phyloP scores from a whole-genome alignment of 208 protist genomes.

The Angomonas deanei region DNA sequence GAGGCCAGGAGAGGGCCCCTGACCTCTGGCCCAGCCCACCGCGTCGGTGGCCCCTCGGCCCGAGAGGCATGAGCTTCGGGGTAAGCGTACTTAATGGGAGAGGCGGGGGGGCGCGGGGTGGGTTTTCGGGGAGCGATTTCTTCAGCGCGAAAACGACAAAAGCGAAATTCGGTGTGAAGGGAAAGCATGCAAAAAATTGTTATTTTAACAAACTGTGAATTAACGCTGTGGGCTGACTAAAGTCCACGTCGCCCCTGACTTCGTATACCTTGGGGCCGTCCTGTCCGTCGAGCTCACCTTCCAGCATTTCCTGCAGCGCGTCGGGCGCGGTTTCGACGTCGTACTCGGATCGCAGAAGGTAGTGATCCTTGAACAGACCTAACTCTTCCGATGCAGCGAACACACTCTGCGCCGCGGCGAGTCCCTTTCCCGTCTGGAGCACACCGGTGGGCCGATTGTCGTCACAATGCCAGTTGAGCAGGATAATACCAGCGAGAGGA shows the following conservation, averaged over 20 bases:
- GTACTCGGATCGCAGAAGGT: conserved; percentile 7
- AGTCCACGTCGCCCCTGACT: conserved; percentile 8
- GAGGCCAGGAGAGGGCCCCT: too few species aligned
- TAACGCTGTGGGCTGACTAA: not conserved
- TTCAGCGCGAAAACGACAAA: too few species aligned
- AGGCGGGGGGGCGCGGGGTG: too few species aligned
- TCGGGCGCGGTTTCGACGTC: conserved; percentile 5
- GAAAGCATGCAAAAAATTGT: too few species aligned
- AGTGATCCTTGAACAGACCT: conserved; percentile 7
- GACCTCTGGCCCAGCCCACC: too few species aligned
- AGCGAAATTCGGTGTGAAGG: too few species aligned
- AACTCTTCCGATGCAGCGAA: not conserved
- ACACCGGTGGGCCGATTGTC: not conserved
- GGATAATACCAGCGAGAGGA: conserved; percentile 36
- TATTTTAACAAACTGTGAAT: not conserved
- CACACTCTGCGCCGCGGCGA: not conserved
- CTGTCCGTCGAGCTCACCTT: not conserved
- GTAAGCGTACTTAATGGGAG: too few species aligned
- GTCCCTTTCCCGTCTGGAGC: conserved; percentile 2
- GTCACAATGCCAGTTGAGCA: conserved; percentile 50
- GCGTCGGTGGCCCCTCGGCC: too few species aligned
- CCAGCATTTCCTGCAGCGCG: not conserved
- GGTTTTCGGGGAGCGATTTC: too few species aligned
- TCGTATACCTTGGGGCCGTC: conserved; percentile 1
- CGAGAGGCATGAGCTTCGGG: too few species aligned